phyloP scores from a whole-genome alignment of 148 eudicot genomes.

The Vaccinium corymbosum region DNA sequence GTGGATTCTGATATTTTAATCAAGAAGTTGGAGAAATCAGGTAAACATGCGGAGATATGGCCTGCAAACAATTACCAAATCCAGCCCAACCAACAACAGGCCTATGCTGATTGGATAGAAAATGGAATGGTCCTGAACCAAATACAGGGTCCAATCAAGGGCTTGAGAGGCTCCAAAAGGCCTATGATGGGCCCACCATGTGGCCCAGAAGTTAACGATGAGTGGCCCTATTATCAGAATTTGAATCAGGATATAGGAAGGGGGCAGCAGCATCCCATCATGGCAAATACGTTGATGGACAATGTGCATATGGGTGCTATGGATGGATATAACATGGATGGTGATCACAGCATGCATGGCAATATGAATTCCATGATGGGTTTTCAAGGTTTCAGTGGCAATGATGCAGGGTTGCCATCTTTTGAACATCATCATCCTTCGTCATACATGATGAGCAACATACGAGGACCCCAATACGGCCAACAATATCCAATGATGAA shows the following conservation, averaged over 20 bases:
- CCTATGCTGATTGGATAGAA: background rate
- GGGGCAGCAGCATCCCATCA: background rate
- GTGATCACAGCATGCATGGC: slow-evolving; percentile 26
- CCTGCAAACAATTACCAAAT: slow-evolving; percentile 16
- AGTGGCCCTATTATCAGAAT: slow-evolving; percentile 4
- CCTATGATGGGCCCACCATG: background rate
- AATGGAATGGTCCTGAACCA: slow-evolving; percentile 19
- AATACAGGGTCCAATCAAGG: slow-evolving; percentile 19
- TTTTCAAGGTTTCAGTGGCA: slow-evolving; percentile 13
- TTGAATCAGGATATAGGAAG: background rate
- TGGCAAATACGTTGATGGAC: background rate
- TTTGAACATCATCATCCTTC: slow-evolving; percentile 25
- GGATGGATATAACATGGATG: slow-evolving; percentile 5
- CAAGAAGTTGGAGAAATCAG: slow-evolving; percentile 58
- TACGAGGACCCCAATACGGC: slow-evolving; percentile 21
- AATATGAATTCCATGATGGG: slow-evolving; percentile 29
- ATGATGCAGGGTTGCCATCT: slow-evolving; percentile 20
- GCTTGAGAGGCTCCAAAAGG: background rate
- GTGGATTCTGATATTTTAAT: slow-evolving; percentile 50
- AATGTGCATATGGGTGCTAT: slow-evolving; percentile 7
- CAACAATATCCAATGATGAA: slow-evolving; percentile 21
- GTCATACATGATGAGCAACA: slow-evolving; percentile 22
- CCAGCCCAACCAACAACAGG: slow-evolving; percentile 18
- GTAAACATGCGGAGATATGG: slow-evolving; percentile 77
- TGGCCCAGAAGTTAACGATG: background rate